Evolutionary conservation across 345 rosid genomes (phyloP).

Genomic region (Murraya koenigii): DNA sequence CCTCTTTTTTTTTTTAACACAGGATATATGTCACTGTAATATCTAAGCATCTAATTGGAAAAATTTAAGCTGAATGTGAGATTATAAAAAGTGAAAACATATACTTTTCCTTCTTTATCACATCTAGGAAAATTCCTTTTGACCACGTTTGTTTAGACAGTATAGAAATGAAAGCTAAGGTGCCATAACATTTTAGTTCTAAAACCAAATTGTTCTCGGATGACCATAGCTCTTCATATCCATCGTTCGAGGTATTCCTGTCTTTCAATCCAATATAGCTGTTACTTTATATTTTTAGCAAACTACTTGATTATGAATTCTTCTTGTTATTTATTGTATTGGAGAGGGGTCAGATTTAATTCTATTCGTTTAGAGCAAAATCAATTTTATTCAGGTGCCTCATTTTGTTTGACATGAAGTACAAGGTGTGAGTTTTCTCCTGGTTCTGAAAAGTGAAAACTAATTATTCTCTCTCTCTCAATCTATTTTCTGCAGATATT

Average conservation of each 20-base stretch:
- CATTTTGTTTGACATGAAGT: background rate
- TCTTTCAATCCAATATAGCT: background rate
- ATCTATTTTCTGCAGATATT: slow-evolving; percentile 8
- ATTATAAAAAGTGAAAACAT: background rate
- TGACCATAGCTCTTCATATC: background rate
- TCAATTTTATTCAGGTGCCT: background rate
- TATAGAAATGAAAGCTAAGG: background rate
- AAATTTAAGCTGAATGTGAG: background rate
- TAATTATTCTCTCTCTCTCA: background rate
- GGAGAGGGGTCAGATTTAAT: background rate
- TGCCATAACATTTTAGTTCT: background rate
- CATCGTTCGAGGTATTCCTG: background rate
- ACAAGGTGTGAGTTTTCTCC: slow-evolving; percentile 7
- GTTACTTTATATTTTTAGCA: background rate
- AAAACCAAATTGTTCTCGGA: background rate
- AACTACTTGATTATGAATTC: background rate
- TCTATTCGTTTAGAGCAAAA: background rate
- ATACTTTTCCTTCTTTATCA: background rate
- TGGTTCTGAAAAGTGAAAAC: slow-evolving; percentile 5
- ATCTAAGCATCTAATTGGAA: background rate
- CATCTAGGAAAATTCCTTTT: background rate
- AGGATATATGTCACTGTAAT: background rate
- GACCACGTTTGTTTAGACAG: background rate
- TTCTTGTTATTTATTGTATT: background rate
- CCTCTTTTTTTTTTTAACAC: background rate